These are phyloP conservation scores for Sordariomycetes sp. DNA, from an alignment of 2,329 filamentous ascomycete species.

Conservation along the genomic window DNA sequence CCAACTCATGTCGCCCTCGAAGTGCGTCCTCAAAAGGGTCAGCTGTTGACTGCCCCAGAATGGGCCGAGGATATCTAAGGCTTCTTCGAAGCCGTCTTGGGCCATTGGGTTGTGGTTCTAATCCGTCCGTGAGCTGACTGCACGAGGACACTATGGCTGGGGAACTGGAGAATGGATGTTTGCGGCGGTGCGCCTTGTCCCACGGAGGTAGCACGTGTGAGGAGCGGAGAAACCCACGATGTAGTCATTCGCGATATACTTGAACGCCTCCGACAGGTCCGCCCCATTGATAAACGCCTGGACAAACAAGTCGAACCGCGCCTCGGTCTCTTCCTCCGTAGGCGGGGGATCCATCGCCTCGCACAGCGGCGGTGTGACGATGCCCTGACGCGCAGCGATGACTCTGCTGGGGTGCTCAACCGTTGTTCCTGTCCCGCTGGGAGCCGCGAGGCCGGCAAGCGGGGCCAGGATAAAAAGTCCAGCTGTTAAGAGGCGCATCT, in stretches of 20 bases:
- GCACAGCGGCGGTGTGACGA: not conserved
- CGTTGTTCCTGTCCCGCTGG: not conserved
- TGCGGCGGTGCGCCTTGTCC: no score
- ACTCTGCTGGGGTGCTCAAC: not conserved
- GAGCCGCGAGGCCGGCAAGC: not conserved
- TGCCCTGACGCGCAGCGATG: not conserved
- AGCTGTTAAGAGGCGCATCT: not conserved
- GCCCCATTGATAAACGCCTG: constrained; percentile 3
- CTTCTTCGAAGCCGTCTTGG: constrained; percentile 1
- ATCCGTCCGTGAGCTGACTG: not conserved
- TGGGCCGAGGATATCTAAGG: constrained; percentile 1
- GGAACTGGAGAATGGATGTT: no score
- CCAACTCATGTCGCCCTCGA: constrained; percentile 7
- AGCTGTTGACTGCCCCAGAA: not conserved
- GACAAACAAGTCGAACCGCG: constrained; percentile 1
- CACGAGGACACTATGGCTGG: no score
- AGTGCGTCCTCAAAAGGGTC: constrained; percentile 4
- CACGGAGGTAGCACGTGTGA: no score
- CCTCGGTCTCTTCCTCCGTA: constrained; percentile 2
- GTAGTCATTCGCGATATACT: constrained; percentile 4
- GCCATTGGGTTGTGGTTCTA: constrained; percentile 6
- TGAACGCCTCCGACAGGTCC: constrained; percentile 4
- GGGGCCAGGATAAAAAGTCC: not conserved
- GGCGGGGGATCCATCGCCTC: not conserved
- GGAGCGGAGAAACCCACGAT: not conserved